Conservation (phyloP, 2,329 filamentous ascomycete species). For the Hawksworthiomyces lignivorus region DNA sequence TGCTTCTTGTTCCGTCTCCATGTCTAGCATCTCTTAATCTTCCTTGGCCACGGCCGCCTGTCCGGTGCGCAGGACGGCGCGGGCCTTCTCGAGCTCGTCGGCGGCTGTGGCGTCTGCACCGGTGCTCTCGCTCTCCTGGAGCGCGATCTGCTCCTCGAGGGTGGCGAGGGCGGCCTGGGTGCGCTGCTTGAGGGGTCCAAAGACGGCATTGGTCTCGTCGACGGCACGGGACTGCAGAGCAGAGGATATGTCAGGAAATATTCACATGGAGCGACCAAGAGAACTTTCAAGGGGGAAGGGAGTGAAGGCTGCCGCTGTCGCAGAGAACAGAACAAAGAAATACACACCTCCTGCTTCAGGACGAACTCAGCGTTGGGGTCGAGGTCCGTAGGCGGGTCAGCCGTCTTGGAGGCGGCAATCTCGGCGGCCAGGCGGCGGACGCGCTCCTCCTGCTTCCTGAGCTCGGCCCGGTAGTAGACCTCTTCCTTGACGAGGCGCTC, state of each 20-base stretch:
- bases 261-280: neutral
- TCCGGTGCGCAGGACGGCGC: constrained; percentile 43
- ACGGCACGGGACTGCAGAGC: constrained; percentile 60
- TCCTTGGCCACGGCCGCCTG: constrained; percentile 31
- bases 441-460: constrained; percentile 64
- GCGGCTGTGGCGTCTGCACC: constrained; percentile 28
- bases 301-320: neutral
- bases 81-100: constrained; percentile 48
- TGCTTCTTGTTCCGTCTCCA: too few relatives aligned
- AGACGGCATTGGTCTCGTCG: constrained; percentile 81
- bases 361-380: constrained; percentile 72
- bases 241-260: too few relatives aligned
- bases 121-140: constrained; percentile 37
- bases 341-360: constrained; percentile 75
- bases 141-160: constrained; percentile 68
- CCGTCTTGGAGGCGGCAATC: constrained; percentile 33
- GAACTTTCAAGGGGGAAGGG: neutral
- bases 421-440: constrained; percentile 62
- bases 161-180: constrained; percentile 65
- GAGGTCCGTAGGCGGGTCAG: constrained; percentile 37
- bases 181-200: constrained; percentile 62
- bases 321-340: neutral
- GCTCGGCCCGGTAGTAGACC: constrained; percentile 80
- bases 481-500: constrained; percentile 87
- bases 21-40: too few relatives aligned